Evolutionary conservation across 1,284 basidiomycete genomes (phyloP), one percentile per base, ranked within the genome.

Genomic region (Cryptococcus sp.): DNA sequence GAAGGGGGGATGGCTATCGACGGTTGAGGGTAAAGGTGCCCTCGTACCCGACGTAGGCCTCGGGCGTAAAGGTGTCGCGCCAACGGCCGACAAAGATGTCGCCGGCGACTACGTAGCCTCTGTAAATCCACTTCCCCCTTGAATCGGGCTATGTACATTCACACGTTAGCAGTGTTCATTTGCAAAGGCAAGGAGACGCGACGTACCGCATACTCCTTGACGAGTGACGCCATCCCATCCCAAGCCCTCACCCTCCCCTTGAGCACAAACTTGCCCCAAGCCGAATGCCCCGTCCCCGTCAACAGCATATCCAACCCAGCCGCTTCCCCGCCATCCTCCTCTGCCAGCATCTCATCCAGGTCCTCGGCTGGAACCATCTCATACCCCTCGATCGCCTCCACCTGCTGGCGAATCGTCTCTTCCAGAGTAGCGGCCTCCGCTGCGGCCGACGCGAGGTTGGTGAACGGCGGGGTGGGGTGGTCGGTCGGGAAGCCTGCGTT

Each of bases 191-290:
- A 44, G 16, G 38, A 28, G 11, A 37, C 7, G n/a, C 15, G 40
- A 59, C 75, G 63, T 59, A 77, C 76, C 16, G 73, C 69, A 60
- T 82, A 82, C 61, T 81, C 79, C 60, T 81, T 81, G 58, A 80
- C 77, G 46, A 82, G 67, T 49, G 73, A 77, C 37, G 79, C 69
- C 74, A 82, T 76, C 4, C 81, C 81, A 61, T 82, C 81, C 81
- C 81, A 82, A 12, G 70, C 63, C 21, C 81, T 65, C 0, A 82
- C 78, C 36, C 79, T 67, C 3, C 81, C 81, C 23, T 75, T 72
- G 11, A 82, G 68, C 20, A 79, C 70, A 62, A 82, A 82, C 28
- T 76, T 68, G 6, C 81, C 81, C 80, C 80, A 82, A 2, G 80
- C 79, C 11, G 74, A 77, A 65, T 82, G 81, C 0, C 81, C 81